Base-by-base conservation (phyloP, 495 filamentous ascomycete genomes). In the Pyrenopolyporus hunteri region DNA sequence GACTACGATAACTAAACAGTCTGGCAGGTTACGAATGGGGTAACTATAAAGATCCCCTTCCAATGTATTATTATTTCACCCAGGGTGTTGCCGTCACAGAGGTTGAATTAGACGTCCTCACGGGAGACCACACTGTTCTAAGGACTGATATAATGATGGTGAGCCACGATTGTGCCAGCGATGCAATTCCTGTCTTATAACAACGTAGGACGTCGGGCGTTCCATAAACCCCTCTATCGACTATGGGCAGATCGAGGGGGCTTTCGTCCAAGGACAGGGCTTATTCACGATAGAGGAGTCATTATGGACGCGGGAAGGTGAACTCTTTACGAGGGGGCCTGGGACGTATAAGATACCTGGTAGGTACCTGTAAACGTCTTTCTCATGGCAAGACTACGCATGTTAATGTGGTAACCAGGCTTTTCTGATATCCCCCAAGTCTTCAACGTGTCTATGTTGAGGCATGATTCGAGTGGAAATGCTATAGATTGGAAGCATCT, bases 61-160 rank as follows among this genome's bases (percentile, higher is more conserved):
- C 89, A 58, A 93, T 93, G 91, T 95, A 90, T 80, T 94, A 86
- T 76, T 95, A 95, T 80, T 94, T 92, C 76, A 94, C 91, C 4
- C 90, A 93, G 64, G 91, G 91, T 42, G 89, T 92, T 16, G 84
- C 90, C 0, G 81, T 87, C 3, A 85, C 90, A 1, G 90, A 93
- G 70, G 89, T 93, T 23, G 88, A 93, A 72, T 84, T 95, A 52
- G 91, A 95, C 73, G 91, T 89, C 0, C 71, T 95, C 40, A 95
- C 91, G 0, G 91, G 91, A 16, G 90, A 93, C 69, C 91, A 89
- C 87, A 94, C 90, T 0, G 88, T 88, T 49, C 75, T 88, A 19
- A 84, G 91, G 19, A 84, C 89, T 3, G 91, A 95, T 63, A 82
- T 95, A 69, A 93, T 93, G 68, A 95, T 95, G 91, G 91, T 55